phyloP scores from a whole-genome alignment of 257 asterid species.

The Rhazya stricta region DNA sequence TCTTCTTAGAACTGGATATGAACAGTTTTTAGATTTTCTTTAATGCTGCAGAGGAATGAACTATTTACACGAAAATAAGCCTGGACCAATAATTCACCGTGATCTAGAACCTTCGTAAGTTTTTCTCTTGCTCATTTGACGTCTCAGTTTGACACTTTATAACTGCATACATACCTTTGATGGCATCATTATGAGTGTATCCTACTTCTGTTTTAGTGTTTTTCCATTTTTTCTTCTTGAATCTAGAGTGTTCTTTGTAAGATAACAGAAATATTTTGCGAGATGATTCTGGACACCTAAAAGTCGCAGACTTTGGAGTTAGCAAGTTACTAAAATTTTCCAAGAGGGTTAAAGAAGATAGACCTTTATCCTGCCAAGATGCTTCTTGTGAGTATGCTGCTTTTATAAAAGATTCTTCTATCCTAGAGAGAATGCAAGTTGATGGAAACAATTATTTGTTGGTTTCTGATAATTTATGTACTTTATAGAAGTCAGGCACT shows the following conservation, averaged over 20 bases:
- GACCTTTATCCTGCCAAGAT: slow-evolving; percentile 43
- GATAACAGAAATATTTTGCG: slow-evolving; percentile 80
- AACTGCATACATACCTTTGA: not conserved
- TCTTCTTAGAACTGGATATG: not conserved
- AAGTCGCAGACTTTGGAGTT: slow-evolving; percentile 95
- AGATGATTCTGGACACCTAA: slow-evolving; percentile 93
- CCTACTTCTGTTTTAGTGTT: not conserved
- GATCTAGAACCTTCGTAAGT: slow-evolving; percentile 98
- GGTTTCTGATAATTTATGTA: not conserved
- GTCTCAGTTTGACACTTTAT: slow-evolving; percentile 9
- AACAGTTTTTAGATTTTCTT: slow-evolving; percentile 1
- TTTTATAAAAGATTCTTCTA: slow-evolving; percentile 5
- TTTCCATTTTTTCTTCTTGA: not conserved
- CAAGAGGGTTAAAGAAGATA: slow-evolving; percentile 66
- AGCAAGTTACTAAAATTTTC: slow-evolving; percentile 83
- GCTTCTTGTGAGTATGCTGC: slow-evolving; percentile 66
- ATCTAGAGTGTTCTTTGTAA: slow-evolving; percentile 16
- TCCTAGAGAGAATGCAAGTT: not conserved
- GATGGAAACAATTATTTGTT: not conserved
- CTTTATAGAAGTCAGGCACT: not conserved
- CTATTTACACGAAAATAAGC: slow-evolving; percentile 76
- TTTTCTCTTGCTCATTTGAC: slow-evolving; percentile 13
- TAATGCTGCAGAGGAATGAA: slow-evolving; percentile 81
- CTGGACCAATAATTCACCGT: slow-evolving; percentile 85
- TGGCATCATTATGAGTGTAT: not conserved